Conservation (phyloP, 306 rosid species). For the Pyrus pyrifolia region DNA sequence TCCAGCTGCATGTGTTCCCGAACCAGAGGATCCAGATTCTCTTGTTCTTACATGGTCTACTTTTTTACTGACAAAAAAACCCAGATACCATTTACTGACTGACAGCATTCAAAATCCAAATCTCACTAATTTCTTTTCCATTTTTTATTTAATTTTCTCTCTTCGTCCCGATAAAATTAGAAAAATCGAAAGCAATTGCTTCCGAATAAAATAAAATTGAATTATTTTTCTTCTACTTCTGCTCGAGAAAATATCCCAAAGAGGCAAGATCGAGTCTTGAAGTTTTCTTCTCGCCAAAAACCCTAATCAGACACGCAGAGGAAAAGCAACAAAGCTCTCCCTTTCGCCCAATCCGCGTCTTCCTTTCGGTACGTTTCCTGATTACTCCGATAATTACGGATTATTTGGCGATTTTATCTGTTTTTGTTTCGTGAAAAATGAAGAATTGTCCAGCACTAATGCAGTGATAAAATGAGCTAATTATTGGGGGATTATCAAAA, state of each 20-base stretch:
- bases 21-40: background rate
- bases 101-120: slow-evolving; percentile 20
- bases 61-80: slow-evolving; percentile 12
- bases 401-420: background rate
- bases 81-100: background rate
- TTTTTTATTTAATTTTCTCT: background rate
- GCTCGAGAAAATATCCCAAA: background rate
- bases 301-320: background rate
- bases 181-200: background rate
- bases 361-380: slow-evolving; percentile 4
- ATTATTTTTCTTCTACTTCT: background rate
- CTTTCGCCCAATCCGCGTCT: background rate
- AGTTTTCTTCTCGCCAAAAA: slow-evolving; percentile 13
- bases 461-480: background rate
- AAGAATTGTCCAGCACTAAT: background rate
- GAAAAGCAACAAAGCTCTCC: no score
- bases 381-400: background rate
- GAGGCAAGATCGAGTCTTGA: slow-evolving; percentile 21
- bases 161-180: background rate
- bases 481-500: background rate
- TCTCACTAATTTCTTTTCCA: slow-evolving; percentile 1
- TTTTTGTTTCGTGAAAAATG: background rate
- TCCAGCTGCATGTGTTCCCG: background rate
- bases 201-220: background rate
- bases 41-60: background rate